These are phyloP conservation scores for Fistulifera pelliculosa DNA, from an alignment of 108 stramenopile genomes.

Conservation along the genomic window DNA sequence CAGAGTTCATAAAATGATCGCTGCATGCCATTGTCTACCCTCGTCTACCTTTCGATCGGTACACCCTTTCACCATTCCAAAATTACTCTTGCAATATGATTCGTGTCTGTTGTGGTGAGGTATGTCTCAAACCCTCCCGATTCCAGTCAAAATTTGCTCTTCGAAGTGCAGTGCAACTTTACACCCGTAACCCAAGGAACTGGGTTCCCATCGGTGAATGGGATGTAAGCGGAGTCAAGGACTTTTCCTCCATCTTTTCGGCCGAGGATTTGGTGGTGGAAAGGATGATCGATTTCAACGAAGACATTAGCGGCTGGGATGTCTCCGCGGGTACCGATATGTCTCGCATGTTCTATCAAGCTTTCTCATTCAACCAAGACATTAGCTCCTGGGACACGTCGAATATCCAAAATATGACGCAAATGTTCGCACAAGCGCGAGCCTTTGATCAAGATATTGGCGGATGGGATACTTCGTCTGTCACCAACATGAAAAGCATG, in stretches of 20 bases:
- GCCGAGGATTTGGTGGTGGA: not conserved
- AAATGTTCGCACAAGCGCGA: slow-evolving; percentile 1
- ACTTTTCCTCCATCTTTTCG: slow-evolving; percentile 8
- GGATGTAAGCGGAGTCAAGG: slow-evolving; percentile 17
- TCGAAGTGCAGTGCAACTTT: too few species aligned
- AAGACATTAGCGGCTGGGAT: slow-evolving; percentile 17
- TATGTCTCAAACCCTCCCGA: too few species aligned
- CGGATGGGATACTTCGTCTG: slow-evolving; percentile 2
- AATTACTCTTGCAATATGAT: too few species aligned
- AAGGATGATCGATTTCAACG: not conserved
- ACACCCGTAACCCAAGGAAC: too few species aligned
- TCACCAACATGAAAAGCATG: slow-evolving; percentile 12
- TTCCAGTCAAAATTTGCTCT: too few species aligned
- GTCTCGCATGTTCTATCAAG: slow-evolving; percentile 10
- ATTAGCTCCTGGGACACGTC: slow-evolving; percentile 4
- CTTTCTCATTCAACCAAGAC: slow-evolving; percentile 7
- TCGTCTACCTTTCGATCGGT: too few species aligned
- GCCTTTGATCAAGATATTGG: slow-evolving; percentile 4
- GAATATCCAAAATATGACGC: not conserved
- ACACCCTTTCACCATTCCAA: too few species aligned
- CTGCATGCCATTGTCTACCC: too few species aligned
- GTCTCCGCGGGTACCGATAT: not conserved
- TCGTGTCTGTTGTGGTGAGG: too few species aligned
- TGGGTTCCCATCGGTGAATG: slow-evolving; percentile 11
- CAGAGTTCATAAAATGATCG: too few species aligned